Conservation (phyloP, 148 eudicot genomes). For the Camellia granthamiana region DNA sequence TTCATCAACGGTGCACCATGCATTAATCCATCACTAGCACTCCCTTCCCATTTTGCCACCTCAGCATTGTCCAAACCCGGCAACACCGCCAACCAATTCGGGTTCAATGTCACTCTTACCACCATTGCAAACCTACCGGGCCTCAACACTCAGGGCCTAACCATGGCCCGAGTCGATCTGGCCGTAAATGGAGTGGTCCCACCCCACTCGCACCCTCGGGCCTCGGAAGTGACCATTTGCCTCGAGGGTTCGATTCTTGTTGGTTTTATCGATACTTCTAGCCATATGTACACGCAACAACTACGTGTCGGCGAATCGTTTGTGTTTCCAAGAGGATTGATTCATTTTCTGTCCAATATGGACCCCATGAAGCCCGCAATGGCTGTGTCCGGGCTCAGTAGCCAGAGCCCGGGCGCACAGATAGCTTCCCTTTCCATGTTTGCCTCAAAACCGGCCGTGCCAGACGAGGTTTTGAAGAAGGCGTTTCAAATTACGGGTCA, state of each 20-base stretch:
- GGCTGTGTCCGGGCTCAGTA: conserved; percentile 58
- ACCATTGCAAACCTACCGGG: conserved; percentile 60
- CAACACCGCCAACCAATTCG: conserved; percentile 45
- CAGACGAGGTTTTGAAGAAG: conserved; percentile 53
- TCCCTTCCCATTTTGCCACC: conserved; percentile 60
- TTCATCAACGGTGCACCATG: conserved; percentile 58
- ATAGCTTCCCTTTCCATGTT: conserved; percentile 44
- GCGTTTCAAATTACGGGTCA: conserved; percentile 58
- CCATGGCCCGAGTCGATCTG: conserved; percentile 70
- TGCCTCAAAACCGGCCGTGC: conserved; percentile 46
- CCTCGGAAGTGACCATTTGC: conserved; percentile 73
- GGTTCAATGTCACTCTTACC: conserved; percentile 59
- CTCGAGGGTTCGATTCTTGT: conserved; percentile 63
- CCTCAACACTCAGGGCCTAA: conserved; percentile 64
- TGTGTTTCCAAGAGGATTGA: conserved; percentile 72
- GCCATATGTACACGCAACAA: conserved; percentile 43
- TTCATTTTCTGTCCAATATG: conserved; percentile 65
- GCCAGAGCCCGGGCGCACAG: conserved; percentile 78
- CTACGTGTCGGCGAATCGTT: conserved; percentile 70
- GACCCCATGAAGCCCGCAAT: conserved; percentile 36
- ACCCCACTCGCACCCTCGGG: conserved; percentile 85
- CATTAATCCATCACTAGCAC: conserved; percentile 45
- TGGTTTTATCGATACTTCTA: conserved; percentile 70
- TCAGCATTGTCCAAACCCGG: conserved; percentile 67
- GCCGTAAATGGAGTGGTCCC: conserved; percentile 64